Conservation (phyloP, 805 yeast genomes). For the Pichia kluyveri region DNA sequence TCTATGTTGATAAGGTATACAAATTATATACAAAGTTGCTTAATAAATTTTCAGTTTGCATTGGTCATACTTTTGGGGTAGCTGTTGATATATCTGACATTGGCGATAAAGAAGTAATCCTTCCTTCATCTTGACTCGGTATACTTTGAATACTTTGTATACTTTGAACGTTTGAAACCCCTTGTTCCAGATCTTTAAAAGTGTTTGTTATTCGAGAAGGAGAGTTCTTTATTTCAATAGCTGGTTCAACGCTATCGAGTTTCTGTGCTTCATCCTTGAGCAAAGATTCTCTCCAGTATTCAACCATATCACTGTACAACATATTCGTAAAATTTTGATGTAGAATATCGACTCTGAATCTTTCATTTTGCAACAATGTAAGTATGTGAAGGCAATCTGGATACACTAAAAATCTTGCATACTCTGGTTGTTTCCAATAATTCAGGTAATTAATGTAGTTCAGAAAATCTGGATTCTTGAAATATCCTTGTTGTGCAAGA, state of each 20-base stretch:
- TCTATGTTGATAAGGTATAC: too few relatives aligned
- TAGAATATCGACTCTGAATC: slow-evolving; percentile 46
- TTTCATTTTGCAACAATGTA: slow-evolving; percentile 46
- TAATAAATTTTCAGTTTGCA: too few relatives aligned
- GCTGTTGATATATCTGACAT: not conserved
- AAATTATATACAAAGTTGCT: too few relatives aligned
- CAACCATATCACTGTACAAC: slow-evolving; percentile 68
- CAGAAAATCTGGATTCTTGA: slow-evolving; percentile 64
- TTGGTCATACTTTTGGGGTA: not conserved
- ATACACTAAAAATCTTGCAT: slow-evolving; percentile 62
- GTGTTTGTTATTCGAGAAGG: not conserved
- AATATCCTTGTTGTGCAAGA: slow-evolving; percentile 73
- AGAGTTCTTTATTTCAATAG: not conserved
- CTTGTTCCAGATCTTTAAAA: not conserved
- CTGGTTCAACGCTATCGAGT: not conserved
- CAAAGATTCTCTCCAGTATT: slow-evolving; percentile 47
- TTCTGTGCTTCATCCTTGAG: slow-evolving; percentile 6
- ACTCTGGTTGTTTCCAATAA: slow-evolving; percentile 75
- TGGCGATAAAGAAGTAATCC: not conserved
- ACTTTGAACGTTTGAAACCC: not conserved
- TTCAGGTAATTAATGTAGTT: slow-evolving; percentile 72
- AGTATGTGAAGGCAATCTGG: slow-evolving; percentile 85
- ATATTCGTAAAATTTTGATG: slow-evolving; percentile 49
- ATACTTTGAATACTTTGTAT: not conserved
- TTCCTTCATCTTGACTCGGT: not conserved